phyloP scores from a whole-genome alignment of 192 early-diverging fungal genomes.

The Backusella liffmaniae region DNA sequence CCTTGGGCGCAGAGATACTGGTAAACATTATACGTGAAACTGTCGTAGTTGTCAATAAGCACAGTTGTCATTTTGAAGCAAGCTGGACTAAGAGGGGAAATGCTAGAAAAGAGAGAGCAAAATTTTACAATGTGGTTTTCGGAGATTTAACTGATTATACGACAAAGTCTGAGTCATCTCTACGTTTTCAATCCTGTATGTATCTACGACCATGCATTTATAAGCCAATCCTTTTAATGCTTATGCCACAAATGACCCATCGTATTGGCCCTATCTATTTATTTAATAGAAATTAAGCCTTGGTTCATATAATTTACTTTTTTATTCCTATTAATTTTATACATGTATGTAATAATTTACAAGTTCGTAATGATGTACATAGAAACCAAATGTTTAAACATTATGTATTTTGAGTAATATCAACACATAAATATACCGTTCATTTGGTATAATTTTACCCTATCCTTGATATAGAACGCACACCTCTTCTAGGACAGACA shows the following conservation, averaged over 20 bases:
- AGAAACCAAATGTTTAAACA: not conserved
- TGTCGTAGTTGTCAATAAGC: slow-evolving; percentile 98
- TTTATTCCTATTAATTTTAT: not conserved
- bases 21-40: slow-evolving; percentile 98
- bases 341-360: not conserved
- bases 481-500: not conserved
- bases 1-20: slow-evolving; percentile 91
- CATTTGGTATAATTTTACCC: not conserved
- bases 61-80: slow-evolving; percentile 56
- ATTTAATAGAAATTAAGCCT: not conserved
- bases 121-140: not conserved
- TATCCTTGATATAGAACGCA: not conserved
- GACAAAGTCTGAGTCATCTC: not conserved
- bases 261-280: not conserved
- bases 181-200: not conserved
- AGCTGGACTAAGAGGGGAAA: not conserved
- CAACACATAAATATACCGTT: not conserved
- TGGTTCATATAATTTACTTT: not conserved
- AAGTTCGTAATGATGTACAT: not conserved
- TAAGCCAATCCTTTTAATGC: not conserved
- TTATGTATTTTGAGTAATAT: no score
- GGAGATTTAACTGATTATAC: not conserved
- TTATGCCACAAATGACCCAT: not conserved
- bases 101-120: not conserved
- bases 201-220: not conserved